Evolutionary conservation across 2,329 filamentous ascomycete species (phyloP), one percentile per base, ranked within the genome.

Genomic region (Alternaria metachromatica): DNA sequence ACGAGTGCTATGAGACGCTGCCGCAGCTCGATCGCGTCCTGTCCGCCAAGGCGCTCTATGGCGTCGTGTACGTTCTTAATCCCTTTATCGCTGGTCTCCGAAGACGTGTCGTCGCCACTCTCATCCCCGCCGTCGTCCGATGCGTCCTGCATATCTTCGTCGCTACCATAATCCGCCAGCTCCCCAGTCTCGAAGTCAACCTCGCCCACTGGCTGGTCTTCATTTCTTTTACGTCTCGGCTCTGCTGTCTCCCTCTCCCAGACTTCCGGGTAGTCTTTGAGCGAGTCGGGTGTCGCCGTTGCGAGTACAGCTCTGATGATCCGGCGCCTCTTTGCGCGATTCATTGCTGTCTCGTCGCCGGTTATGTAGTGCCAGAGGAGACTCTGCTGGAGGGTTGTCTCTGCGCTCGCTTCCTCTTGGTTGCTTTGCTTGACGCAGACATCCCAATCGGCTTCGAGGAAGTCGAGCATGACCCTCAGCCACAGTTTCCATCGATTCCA

Each of bases 401-500:
- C 72, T 15, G 58, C 54, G 20, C 62, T 58, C 11, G 58, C 37
- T 55, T 7, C 63, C 63, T 10, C 69, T 67, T n/a, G 63, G 65
- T 69, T 69, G 37, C 23, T 78, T 62, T 67, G 74, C 73, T 45
- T 80, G 60, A 82, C 68, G 6, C 89, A 84, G 64, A 89, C 87
- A 6, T 85, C 78, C 77, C 92, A 89, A 71, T 96, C 92, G 4
- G 84, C 82, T 68, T 96, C 90, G 12, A 97, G 82, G 7, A 92
- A 88, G 72, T 94, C 91, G 6, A 96, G 79, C 85, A 97, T 91
- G 65, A 91, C 89, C 33, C 90, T 87, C 13, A 98, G 83, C 92
- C 93, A 97, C 8, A 88, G 80, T 70, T 86, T 89, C 94, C 94
- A 98, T 74, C 89, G 87, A 54, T 85, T 86, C 95, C 96, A 98